phyloP scores from a whole-genome alignment of 1,139 yeast genomes.

The Blastobotrys raffinosifermentans region DNA sequence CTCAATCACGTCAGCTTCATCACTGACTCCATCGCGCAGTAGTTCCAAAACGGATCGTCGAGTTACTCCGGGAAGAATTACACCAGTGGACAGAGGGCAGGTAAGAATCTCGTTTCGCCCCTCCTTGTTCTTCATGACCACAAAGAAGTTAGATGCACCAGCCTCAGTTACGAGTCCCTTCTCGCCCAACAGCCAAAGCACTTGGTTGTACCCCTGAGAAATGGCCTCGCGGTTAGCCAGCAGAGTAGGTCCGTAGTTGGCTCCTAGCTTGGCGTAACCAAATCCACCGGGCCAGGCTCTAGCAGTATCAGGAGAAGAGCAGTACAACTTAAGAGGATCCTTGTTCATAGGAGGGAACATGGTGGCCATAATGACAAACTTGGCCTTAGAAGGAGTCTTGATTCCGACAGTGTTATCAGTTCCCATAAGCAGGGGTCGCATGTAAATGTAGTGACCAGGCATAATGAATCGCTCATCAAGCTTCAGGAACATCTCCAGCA shows the following conservation, averaged over 20 bases:
- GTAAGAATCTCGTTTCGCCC: conserved; percentile 39
- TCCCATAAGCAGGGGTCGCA: conserved; percentile 32
- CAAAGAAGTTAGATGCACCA: conserved; percentile 43
- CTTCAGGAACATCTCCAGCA: conserved; percentile 35
- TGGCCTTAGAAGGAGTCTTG: conserved; percentile 35
- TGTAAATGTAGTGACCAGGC: conserved; percentile 28
- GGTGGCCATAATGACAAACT: conserved; percentile 37
- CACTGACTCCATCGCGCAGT: conserved; percentile 27
- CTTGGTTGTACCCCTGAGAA: conserved; percentile 38
- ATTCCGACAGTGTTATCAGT: conserved; percentile 38
- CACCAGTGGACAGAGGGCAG: conserved; percentile 39
- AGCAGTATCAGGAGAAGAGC: conserved; percentile 34
- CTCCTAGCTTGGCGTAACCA: conserved; percentile 42
- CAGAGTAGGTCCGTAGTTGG: conserved; percentile 43
- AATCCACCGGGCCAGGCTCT: conserved; percentile 47
- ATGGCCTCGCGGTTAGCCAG: conserved; percentile 36
- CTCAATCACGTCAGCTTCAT: conserved; percentile 34
- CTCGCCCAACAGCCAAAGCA: conserved; percentile 42
- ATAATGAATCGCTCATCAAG: conserved; percentile 33
- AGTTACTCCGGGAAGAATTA: conserved; percentile 42
- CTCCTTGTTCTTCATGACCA: conserved; percentile 32
- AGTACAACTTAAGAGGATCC: conserved; percentile 36
- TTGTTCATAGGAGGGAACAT: conserved; percentile 29
- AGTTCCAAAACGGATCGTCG: conserved; percentile 39
- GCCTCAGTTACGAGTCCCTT: conserved; percentile 40